Conservation (phyloP, 2,329 filamentous ascomycete species). For the Cladobotryum protrusum region DNA sequence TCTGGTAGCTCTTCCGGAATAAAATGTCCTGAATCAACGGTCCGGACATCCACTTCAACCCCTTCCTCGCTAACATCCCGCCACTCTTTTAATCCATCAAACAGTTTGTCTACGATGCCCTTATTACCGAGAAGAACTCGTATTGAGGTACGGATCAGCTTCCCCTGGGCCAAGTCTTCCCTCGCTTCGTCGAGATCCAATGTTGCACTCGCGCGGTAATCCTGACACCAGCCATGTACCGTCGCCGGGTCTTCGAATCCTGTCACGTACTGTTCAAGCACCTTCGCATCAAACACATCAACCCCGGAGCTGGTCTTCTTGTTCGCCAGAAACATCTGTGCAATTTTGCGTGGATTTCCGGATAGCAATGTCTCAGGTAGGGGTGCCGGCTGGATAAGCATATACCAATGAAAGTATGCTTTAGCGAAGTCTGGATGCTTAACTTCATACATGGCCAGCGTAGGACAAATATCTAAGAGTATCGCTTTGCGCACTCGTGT, state of each 20-base stretch:
- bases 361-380: slow-evolving; percentile 45
- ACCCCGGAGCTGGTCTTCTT: slow-evolving; percentile 27
- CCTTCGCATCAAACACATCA: slow-evolving; percentile 22
- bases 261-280: slow-evolving; percentile 34
- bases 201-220: slow-evolving; percentile 48
- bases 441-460: slow-evolving; percentile 45
- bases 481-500: slow-evolving; percentile 35
- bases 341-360: slow-evolving; percentile 32
- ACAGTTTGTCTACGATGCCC: slow-evolving; percentile 43
- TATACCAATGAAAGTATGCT: slow-evolving; percentile 54
- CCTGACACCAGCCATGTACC: slow-evolving; percentile 47
- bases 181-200: slow-evolving; percentile 46
- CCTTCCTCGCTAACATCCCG: slow-evolving; percentile 33
- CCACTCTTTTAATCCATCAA: slow-evolving; percentile 47
- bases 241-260: slow-evolving; percentile 34
- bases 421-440: slow-evolving; percentile 37
- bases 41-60: slow-evolving; percentile 32
- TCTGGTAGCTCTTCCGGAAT: slow-evolving; percentile 46
- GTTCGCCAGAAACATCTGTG: slow-evolving; percentile 34
- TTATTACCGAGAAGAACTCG: slow-evolving; percentile 45
- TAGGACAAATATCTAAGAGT: slow-evolving; percentile 49
- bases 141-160: slow-evolving; percentile 40
- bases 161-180: slow-evolving; percentile 36
- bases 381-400: slow-evolving; percentile 46
- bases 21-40: slow-evolving; percentile 43